These are phyloP conservation scores for Hansfordia pulvinata DNA, from an alignment of 2,329 filamentous ascomycete species.

Conservation along the genomic window DNA sequence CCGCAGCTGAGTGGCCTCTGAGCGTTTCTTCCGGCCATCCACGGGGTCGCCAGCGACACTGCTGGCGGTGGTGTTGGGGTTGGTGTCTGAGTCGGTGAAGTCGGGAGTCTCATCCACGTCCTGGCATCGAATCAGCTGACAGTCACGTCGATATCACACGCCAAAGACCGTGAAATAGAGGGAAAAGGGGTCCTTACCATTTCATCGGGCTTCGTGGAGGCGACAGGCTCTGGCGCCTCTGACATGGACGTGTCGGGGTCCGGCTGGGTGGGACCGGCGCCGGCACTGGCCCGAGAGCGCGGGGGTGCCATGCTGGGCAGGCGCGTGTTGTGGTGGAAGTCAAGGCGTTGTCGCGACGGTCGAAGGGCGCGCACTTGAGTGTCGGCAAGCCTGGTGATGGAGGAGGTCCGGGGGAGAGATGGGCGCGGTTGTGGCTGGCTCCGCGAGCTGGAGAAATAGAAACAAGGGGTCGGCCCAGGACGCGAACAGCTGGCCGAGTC, in stretches of 20 bases:
- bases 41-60: conserved; percentile 67
- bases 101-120: conserved; percentile 54
- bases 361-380: no score
- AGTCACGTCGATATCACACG: no score
- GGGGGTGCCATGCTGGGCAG: conserved; percentile 36
- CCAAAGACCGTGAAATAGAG: no score
- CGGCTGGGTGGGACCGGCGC: no score
- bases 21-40: conserved; percentile 75
- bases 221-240: conserved; percentile 35
- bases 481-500: no score
- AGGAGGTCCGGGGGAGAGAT: no score
- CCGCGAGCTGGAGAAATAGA: no score
- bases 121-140: conserved; percentile 19
- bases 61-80: conserved; percentile 61
- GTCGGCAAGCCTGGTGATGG: no score
- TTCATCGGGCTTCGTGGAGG: conserved; percentile 23
- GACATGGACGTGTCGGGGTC: conserved; percentile 51
- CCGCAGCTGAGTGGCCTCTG: conserved; percentile 78
- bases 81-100: conserved; percentile 53
- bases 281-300: conserved; percentile 36
- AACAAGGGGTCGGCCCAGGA: no score
- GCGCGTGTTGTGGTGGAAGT: conserved; percentile 9
- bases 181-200: conserved; percentile 40
- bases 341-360: no score
- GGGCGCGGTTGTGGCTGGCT: no score